These are phyloP conservation scores for Talaromyces albobiverticillius DNA, from an alignment of 2,329 filamentous ascomycete genomes.

Conservation along the genomic window DNA sequence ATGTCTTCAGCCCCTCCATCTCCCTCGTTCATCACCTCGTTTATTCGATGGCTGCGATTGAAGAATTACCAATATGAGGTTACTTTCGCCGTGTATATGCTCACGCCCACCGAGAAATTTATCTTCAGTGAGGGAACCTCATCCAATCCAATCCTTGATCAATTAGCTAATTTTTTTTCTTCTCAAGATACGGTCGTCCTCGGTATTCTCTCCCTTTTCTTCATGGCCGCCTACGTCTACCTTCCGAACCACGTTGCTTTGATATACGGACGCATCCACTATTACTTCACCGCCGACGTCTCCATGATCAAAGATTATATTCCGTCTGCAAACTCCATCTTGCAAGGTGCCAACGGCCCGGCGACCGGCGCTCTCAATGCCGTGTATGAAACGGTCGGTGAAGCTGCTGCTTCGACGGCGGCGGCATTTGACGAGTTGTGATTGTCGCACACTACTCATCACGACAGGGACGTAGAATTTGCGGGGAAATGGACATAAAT, in stretches of 20 bases:
- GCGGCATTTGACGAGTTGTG: slow-evolving; percentile 33
- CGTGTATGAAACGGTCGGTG: slow-evolving; percentile 48
- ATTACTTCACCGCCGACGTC: slow-evolving; percentile 84
- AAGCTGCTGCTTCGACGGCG: slow-evolving; percentile 37
- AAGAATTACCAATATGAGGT: slow-evolving; percentile 99
- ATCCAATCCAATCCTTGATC: background rate
- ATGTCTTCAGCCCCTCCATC: slow-evolving; percentile 16
- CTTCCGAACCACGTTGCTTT: slow-evolving; percentile 86
- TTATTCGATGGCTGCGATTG: slow-evolving; percentile 83
- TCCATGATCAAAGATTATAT: slow-evolving; percentile 34
- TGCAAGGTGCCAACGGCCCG: slow-evolving; percentile 24
- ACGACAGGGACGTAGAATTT: too few species aligned
- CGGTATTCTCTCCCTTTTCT: slow-evolving; percentile 79
- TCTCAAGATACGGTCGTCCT: slow-evolving; percentile 80
- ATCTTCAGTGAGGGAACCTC: slow-evolving; percentile 74
- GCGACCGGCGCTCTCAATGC: slow-evolving; percentile 40
- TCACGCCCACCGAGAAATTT: slow-evolving; percentile 93
- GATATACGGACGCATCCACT: slow-evolving; percentile 81
- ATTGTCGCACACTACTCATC: slow-evolving; percentile 1
- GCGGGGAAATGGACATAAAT: too few species aligned
- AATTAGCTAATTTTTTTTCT: background rate
- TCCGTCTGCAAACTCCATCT: slow-evolving; percentile 31
- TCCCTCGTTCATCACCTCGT: slow-evolving; percentile 42
- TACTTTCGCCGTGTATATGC: slow-evolving; percentile 95
- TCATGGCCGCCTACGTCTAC: slow-evolving; percentile 85